phyloP scores from a whole-genome alignment of 2,329 filamentous ascomycete species.

The Exophiala sideris region DNA sequence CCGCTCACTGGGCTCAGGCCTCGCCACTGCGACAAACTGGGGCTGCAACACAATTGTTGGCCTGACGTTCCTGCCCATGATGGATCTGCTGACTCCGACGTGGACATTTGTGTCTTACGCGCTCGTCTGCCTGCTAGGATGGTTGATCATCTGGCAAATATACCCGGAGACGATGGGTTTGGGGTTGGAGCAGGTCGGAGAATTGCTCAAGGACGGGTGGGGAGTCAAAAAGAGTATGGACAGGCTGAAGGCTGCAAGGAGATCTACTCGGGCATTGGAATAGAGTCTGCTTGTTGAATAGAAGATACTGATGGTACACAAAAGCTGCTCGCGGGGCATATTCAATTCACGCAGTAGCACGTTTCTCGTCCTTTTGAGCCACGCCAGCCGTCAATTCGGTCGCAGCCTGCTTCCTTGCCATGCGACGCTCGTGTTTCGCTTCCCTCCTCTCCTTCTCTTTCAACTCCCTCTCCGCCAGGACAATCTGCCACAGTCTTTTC shows the following conservation, averaged over 20 bases:
- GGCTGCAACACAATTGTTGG: conserved; percentile 80
- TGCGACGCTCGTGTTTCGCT: conserved; percentile 15
- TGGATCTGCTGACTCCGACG: conserved; percentile 68
- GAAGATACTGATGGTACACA: not conserved
- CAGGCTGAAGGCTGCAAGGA: conserved; percentile 20
- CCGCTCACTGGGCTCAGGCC: conserved; percentile 59
- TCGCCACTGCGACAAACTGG: conserved; percentile 79
- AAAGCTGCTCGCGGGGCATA: not conserved
- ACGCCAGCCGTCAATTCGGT: not conserved
- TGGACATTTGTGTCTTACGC: conserved; percentile 84
- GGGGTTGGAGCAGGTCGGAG: conserved; percentile 74
- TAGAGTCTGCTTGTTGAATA: not conserved
- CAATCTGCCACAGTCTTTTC: conserved; percentile 15
- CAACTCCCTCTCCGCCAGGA: conserved; percentile 18
- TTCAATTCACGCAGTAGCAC: not conserved
- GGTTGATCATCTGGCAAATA: conserved; percentile 65
- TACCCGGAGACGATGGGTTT: conserved; percentile 86
- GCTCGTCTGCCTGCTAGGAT: conserved; percentile 64
- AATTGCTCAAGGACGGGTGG: conserved; percentile 68
- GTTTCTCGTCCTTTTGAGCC: not conserved
- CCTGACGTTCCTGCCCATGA: conserved; percentile 81
- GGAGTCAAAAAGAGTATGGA: conserved; percentile 56
- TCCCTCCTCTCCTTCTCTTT: conserved; percentile 20
- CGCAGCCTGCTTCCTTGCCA: conserved; percentile 13
- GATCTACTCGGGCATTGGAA: not conserved